Base-by-base conservation (phyloP, 1,139 yeast genomes). In the Suhomyces atakaporum region DNA sequence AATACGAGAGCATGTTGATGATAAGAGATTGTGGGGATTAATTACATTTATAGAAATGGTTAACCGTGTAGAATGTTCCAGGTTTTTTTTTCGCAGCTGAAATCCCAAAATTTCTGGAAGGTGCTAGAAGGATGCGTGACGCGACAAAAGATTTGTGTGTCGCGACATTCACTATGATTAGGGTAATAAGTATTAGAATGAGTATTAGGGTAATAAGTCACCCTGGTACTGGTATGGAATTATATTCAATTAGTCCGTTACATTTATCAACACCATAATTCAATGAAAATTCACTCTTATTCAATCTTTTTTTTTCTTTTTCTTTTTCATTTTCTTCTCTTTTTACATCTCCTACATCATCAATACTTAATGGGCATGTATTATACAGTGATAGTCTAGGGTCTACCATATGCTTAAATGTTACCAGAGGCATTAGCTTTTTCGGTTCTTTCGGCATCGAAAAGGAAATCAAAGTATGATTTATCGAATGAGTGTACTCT, bases 401-500 rank as follows among this genome's bases (percentile, higher is more conserved):
- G 9, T 29, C 33, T 29, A 35, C 24, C 32, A 36, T 36, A 28
- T 35, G 35, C 35, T 35, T 44, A 45, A 36, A 44, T 46, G 39
- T 41, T 44, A 36, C 68, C 70, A 27, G 69, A 55, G 43, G 73
- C 72, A 50, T 63, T 56, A 34, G 69, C 72, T 46, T 68, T 63
- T 54, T 85, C 89, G 33, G 90, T 82, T 66, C 87, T 82, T 66
- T 89, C 96, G 31, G 61, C 62, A 61, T 89, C 96, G 58, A 86
- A 90, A 61, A 83, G 81, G 69, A 92, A 92, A 49, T 92, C 97
- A 62, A 77, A 89, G 71, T 90, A 92, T 21, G 86, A 75, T 66
- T 88, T 88, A 60, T 90, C 97, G 65, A 88, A 92, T 54, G 84
- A 83, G 66, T 92, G 97, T 50, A 92, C 79, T 70, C 98, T 87